Conservation (phyloP, 441 rosid species). For the Populus tomentosa region DNA sequence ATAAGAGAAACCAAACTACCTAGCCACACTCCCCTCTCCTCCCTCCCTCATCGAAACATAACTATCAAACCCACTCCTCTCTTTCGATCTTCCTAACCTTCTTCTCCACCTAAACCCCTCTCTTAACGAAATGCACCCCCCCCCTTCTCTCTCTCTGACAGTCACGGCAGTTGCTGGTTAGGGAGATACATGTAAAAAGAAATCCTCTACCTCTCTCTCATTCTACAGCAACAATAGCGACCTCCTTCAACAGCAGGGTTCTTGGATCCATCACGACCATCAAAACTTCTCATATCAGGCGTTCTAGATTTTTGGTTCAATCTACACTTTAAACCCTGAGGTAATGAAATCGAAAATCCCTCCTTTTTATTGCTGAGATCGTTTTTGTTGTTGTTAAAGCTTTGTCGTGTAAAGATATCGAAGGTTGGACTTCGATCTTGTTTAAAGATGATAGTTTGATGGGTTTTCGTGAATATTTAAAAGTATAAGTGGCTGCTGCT, state of each 20-base stretch:
- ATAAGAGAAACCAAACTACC: background rate
- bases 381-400: background rate
- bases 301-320: background rate
- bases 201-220: background rate
- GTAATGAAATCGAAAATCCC: background rate
- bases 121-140: background rate
- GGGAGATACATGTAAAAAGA: background rate
- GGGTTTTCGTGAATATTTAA: background rate
- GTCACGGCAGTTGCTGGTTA: background rate
- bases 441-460: background rate
- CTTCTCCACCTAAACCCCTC: background rate
- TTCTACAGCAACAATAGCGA: background rate
- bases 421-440: background rate
- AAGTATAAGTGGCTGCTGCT: background rate
- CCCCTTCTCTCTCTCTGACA: background rate
- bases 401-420: background rate
- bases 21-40: background rate
- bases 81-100: background rate
- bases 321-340: background rate
- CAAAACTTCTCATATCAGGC: background rate
- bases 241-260: background rate
- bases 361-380: background rate
- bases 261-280: background rate
- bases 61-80: background rate
- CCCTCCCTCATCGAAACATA: background rate